phyloP scores from a whole-genome alignment of 441 rosid species.

The Corymbia citriodora region DNA sequence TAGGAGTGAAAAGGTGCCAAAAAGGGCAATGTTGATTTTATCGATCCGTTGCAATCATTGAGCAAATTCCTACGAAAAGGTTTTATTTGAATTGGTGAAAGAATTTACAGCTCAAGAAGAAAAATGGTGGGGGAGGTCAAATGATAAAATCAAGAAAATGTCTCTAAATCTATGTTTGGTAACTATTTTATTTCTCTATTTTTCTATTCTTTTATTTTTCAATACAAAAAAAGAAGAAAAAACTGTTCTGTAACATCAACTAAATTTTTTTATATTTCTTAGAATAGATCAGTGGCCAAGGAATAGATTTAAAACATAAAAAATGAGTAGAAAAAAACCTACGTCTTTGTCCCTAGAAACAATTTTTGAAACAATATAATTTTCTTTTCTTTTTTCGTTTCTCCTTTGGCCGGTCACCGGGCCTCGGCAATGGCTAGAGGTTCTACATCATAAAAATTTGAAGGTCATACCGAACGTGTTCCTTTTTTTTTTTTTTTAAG shows the following conservation, averaged over 20 bases:
- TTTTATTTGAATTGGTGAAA: neutral
- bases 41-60: neutral
- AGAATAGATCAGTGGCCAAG: accelerated
- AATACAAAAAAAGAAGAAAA: accelerated
- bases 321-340: accelerated
- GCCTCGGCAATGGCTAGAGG: neutral
- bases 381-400: too few species aligned
- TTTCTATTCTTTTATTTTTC: too few species aligned
- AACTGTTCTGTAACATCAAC: accelerated
- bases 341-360: accelerated
- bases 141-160: neutral
- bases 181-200: too few species aligned
- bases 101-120: neutral
- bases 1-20: neutral
- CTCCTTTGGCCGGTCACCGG: too few species aligned
- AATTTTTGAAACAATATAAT: too few species aligned
- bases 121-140: neutral
- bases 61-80: neutral
- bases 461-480: too few species aligned
- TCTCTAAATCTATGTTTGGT: neutral
- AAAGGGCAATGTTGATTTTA: neutral
- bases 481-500: accelerated
- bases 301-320: too few species aligned
- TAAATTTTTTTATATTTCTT: too few species aligned
- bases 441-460: too few species aligned